phyloP scores from a whole-genome alignment of 305 asterid species.

The Fraxinus ornus region DNA sequence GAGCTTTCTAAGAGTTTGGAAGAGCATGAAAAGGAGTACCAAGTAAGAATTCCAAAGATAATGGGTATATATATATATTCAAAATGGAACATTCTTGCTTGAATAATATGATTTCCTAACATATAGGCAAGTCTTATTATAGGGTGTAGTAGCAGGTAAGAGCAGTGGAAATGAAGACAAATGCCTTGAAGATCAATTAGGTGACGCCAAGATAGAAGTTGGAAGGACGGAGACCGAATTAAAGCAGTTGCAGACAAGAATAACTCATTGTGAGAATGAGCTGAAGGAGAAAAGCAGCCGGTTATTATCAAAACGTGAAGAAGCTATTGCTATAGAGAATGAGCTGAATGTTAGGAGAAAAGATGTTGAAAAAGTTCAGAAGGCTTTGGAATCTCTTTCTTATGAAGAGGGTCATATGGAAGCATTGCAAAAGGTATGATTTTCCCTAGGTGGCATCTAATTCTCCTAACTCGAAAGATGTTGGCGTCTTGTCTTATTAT shows the following conservation, averaged over 20 bases:
- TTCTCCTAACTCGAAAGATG: conserved; percentile 20
- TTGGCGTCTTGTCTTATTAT: conserved; percentile 19
- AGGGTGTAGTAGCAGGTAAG: conserved; percentile 96
- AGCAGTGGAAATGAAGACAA: conserved; percentile 93
- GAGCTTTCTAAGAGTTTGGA: conserved; percentile 85
- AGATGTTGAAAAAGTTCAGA: conserved; percentile 66
- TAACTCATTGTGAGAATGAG: conserved; percentile 81
- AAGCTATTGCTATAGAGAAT: conserved; percentile 68
- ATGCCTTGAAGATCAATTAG: conserved; percentile 95
- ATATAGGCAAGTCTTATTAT: conserved; percentile 21
- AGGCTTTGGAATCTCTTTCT: conserved; percentile 61
- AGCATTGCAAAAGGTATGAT: conserved; percentile 68
- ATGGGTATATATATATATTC: background rate
- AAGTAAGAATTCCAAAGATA: conserved; percentile 41
- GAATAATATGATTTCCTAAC: conserved; percentile 14
- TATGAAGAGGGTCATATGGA: conserved; percentile 81
- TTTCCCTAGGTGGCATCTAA: conserved; percentile 13
- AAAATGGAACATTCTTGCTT: conserved; percentile 1
- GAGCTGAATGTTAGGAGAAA: conserved; percentile 59
- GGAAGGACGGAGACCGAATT: conserved; percentile 85
- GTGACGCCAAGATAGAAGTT: conserved; percentile 86
- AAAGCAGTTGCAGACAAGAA: conserved; percentile 87
- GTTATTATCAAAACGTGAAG: conserved; percentile 61
- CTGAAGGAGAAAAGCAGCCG: conserved; percentile 63
- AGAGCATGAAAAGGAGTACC: conserved; percentile 84